Conservation (phyloP, 2,329 filamentous ascomycete species). For the Botryotinia convoluta region DNA sequence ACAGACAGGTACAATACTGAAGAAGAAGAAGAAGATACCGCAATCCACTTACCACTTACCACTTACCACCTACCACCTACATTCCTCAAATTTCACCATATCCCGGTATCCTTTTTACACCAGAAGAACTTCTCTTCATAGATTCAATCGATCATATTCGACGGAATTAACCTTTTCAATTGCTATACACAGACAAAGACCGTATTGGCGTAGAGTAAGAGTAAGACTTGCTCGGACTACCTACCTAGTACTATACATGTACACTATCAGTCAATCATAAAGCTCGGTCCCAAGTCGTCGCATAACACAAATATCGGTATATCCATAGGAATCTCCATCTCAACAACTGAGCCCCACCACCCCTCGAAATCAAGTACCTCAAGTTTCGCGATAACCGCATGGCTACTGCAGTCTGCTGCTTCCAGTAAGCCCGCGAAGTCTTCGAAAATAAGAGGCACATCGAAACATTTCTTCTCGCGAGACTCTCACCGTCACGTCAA, state of each 20-base stretch:
- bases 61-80: background rate
- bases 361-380: background rate
- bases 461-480: conserved; percentile 2
- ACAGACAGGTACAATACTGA: background rate
- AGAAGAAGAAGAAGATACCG: background rate
- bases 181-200: conserved; percentile 8
- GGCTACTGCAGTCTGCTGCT: conserved; percentile 15
- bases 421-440: conserved; percentile 15
- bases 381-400: conserved; percentile 19
- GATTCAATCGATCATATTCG: background rate
- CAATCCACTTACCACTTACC: background rate
- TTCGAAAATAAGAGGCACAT: background rate
- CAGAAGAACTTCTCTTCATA: background rate
- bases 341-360: conserved; percentile 10
- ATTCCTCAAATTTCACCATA: conserved; percentile 1
- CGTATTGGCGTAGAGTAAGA: background rate
- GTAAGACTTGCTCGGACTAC: background rate
- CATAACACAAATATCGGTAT: background rate
- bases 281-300: conserved; percentile 11
- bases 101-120: background rate
- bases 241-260: background rate
- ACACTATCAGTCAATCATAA: background rate
- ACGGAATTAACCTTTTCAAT: background rate
- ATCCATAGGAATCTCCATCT: background rate
- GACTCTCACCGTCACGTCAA: background rate